phyloP scores from a whole-genome alignment of 371 early-diverging fungal genomes.

The Syncephalastrum sp. region DNA sequence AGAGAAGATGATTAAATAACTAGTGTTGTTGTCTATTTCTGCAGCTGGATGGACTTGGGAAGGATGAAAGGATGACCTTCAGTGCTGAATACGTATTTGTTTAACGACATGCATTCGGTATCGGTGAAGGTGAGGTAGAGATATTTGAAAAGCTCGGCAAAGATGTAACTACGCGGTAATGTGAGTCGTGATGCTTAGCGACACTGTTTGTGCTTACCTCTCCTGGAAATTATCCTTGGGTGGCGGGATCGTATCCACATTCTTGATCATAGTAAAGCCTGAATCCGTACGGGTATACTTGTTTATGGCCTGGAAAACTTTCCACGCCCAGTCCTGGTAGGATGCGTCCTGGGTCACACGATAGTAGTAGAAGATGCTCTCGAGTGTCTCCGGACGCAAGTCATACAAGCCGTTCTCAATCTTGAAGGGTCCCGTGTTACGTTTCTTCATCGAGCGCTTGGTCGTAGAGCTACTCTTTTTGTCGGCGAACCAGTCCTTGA shows the following conservation, averaged over 20 bases:
- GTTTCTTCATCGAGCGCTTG: background rate
- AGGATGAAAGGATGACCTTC: slow-evolving; percentile 52
- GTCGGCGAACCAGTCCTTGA: background rate
- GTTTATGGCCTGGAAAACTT: slow-evolving; percentile 58
- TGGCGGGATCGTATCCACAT: slow-evolving; percentile 43
- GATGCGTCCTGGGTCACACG: slow-evolving; percentile 64
- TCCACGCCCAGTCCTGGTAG: slow-evolving; percentile 56
- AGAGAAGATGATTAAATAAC: too few relatives aligned
- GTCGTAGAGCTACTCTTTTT: too few relatives aligned
- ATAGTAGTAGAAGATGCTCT: slow-evolving; percentile 70
- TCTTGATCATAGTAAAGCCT: slow-evolving; percentile 57
- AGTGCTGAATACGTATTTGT: slow-evolving; percentile 50
- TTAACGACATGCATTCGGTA: slow-evolving; percentile 51
- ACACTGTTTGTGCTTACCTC: slow-evolving; percentile 21
- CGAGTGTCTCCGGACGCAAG: slow-evolving; percentile 72
- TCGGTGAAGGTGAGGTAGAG: slow-evolving; percentile 80
- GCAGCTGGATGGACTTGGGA: slow-evolving; percentile 22
- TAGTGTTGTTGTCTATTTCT: slow-evolving; percentile 9
- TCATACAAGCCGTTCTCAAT: slow-evolving; percentile 29
- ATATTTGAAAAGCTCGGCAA: slow-evolving; percentile 91
- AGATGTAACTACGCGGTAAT: slow-evolving; percentile 61
- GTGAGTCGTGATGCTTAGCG: too few relatives aligned
- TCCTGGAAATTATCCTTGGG: slow-evolving; percentile 41
- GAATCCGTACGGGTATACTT: slow-evolving; percentile 44
- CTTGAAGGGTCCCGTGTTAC: slow-evolving; percentile 10